phyloP scores from a whole-genome alignment of 2,329 filamentous ascomycete species.

The Ciborinia camelliae region DNA sequence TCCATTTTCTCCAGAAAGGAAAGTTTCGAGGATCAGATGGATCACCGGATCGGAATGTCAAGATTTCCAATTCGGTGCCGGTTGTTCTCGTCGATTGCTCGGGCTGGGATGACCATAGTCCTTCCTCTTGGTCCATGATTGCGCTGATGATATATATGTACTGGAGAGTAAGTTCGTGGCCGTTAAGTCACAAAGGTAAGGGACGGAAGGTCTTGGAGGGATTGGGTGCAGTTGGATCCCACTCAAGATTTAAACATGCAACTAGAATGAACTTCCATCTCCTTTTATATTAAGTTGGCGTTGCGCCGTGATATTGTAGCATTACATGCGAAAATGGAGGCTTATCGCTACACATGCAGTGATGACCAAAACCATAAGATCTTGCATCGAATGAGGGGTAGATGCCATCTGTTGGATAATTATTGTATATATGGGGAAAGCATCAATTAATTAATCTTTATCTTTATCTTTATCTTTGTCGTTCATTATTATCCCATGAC shows the following conservation, averaged over 20 bases:
- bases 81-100: neutral
- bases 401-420: neutral
- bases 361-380: slow-evolving; percentile 5
- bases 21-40: slow-evolving; percentile 37
- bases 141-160: too few relatives aligned
- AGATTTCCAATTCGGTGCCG: slow-evolving; percentile 4
- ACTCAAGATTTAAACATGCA: neutral
- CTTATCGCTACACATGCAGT: neutral
- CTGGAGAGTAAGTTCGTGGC: neutral
- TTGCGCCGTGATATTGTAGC: neutral
- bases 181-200: neutral
- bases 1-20: slow-evolving; percentile 39
- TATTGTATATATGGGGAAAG: neutral
- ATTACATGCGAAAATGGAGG: neutral
- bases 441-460: neutral
- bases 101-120: neutral
- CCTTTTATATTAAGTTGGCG: neutral
- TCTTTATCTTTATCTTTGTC: neutral
- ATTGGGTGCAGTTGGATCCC: neutral
- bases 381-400: slow-evolving; percentile 7
- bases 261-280: neutral
- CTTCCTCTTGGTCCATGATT: neutral
- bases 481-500: neutral
- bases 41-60: slow-evolving; percentile 17
- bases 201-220: neutral